phyloP scores from a whole-genome alignment of 2,329 filamentous ascomycete genomes.

The Cladosporium oxysporum region DNA sequence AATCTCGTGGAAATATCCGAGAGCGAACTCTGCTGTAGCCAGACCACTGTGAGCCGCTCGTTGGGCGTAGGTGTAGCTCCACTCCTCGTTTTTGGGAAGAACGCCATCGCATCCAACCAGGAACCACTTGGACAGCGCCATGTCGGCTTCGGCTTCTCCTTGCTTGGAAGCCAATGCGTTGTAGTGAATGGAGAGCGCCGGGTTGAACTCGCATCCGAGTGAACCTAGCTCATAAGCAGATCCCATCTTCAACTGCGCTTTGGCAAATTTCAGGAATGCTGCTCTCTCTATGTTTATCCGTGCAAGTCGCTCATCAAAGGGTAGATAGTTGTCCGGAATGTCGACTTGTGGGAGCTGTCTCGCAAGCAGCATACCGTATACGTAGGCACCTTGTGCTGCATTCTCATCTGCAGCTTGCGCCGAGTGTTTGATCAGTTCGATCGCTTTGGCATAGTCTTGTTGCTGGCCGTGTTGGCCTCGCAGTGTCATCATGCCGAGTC shows the following conservation, averaged over 20 bases:
- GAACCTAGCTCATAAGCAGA: slow-evolving; percentile 93
- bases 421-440: slow-evolving; percentile 80
- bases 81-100: slow-evolving; percentile 92
- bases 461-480: slow-evolving; percentile 89
- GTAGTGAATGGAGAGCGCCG: slow-evolving; percentile 89
- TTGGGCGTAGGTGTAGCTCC: slow-evolving; percentile 88
- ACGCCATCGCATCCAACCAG: slow-evolving; percentile 90
- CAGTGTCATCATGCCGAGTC: slow-evolving; percentile 95
- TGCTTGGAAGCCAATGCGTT: slow-evolving; percentile 90
- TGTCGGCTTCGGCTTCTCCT: slow-evolving; percentile 88
- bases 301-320: slow-evolving; percentile 70
- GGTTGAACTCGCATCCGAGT: slow-evolving; percentile 91
- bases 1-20: slow-evolving; percentile 97
- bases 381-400: slow-evolving; percentile 91
- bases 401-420: slow-evolving; percentile 92
- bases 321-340: slow-evolving; percentile 71
- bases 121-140: slow-evolving; percentile 98
- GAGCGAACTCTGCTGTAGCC: slow-evolving; percentile 88
- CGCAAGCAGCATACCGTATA: slow-evolving; percentile 85
- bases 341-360: slow-evolving; percentile 88
- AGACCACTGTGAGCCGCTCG: slow-evolving; percentile 80
- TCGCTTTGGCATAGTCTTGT: slow-evolving; percentile 74
- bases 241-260: slow-evolving; percentile 96
- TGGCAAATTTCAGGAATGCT: slow-evolving; percentile 91
- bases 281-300: slow-evolving; percentile 94